Percentiles rank a stretch among this genome's conserved stretches.
Evolutionary conservation across 495 filamentous ascomycete species (phyloP).

Genomic region (Evernia prunastri): DNA sequence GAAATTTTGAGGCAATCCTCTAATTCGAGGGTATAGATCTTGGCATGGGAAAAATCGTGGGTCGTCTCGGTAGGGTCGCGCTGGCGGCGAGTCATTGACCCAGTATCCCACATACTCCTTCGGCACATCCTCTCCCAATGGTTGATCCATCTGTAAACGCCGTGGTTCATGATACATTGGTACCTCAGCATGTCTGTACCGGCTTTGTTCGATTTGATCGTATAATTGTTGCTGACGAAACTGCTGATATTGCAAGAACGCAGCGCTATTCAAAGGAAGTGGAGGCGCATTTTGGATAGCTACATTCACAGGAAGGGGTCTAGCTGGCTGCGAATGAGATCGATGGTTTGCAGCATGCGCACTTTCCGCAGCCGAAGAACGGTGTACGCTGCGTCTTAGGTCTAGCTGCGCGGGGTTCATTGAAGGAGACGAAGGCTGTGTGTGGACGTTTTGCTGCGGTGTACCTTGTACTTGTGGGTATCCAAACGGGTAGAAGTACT

Average conservation of each 20-base stretch:
- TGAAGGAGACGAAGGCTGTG: slow-evolving; percentile 60
- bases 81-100: slow-evolving; percentile 50
- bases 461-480: slow-evolving; percentile 41
- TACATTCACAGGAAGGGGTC: slow-evolving; percentile 38
- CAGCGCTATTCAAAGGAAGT: slow-evolving; percentile 31
- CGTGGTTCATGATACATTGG: slow-evolving; percentile 24
- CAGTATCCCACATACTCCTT: slow-evolving; percentile 65
- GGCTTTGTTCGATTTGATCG: slow-evolving; percentile 26
- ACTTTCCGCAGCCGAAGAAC: slow-evolving; percentile 49
- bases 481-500: slow-evolving; percentile 44
- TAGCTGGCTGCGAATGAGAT: slow-evolving; percentile 62
- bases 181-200: slow-evolving; percentile 24
- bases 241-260: slow-evolving; percentile 36
- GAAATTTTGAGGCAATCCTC: slow-evolving; percentile 42
- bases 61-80: slow-evolving; percentile 44
- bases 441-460: slow-evolving; percentile 44
- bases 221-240: slow-evolving; percentile 26
- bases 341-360: slow-evolving; percentile 47
- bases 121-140: slow-evolving; percentile 40
- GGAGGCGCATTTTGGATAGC: slow-evolving; percentile 27
- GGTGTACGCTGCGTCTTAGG: slow-evolving; percentile 50
- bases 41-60: slow-evolving; percentile 41
- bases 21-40: slow-evolving; percentile 43
- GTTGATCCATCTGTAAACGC: slow-evolving; percentile 17
- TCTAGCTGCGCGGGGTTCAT: slow-evolving; percentile 47